phyloP scores from a whole-genome alignment of 1,284 basidiomycete genomes.

The Ceratobasidium sp. region DNA sequence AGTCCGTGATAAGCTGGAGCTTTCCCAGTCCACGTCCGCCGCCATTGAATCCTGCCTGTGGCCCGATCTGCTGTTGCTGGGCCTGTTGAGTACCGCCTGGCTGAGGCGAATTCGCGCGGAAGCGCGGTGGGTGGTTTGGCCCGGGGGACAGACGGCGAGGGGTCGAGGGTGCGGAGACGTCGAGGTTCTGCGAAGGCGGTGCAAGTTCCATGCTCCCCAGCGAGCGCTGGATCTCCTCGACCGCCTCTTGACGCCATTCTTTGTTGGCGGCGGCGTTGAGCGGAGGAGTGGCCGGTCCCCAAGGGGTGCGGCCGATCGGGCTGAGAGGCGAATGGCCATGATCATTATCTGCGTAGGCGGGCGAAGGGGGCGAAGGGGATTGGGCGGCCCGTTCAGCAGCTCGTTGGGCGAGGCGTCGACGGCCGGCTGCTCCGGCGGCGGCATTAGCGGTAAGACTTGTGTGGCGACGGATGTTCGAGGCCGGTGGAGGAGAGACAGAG shows the following conservation, averaged over 20 bases:
- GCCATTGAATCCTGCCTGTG: conserved; percentile 35
- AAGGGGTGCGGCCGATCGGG: conserved; percentile 37
- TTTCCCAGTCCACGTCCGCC: conserved; percentile 54
- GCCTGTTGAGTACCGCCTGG: background rate
- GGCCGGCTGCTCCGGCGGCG: conserved; percentile 56
- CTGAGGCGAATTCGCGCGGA: conserved; percentile 35
- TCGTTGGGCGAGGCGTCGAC: conserved; percentile 33
- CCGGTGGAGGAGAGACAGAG: conserved; percentile 57
- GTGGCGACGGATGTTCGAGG: conserved; percentile 75
- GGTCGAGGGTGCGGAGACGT: conserved; percentile 38
- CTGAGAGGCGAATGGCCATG: conserved; percentile 44
- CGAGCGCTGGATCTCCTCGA: conserved; percentile 80
- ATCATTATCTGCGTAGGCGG: conserved; percentile 43
- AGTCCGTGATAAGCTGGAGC: conserved; percentile 67
- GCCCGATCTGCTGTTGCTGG: conserved; percentile 18
- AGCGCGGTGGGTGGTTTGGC: conserved; percentile 40
- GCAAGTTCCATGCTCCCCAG: conserved; percentile 60
- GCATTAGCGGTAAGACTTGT: conserved; percentile 78
- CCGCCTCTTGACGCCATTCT: conserved; percentile 53
- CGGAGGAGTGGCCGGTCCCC: conserved; percentile 31
- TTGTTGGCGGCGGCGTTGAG: conserved; percentile 46
- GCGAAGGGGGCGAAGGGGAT: conserved; percentile 65
- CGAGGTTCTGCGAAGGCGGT: conserved; percentile 35
- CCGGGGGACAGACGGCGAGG: conserved; percentile 46
- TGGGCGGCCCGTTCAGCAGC: conserved; percentile 37